Conservation (phyloP, 768 basidiomycete species). For the Crucibulum laeve region DNA sequence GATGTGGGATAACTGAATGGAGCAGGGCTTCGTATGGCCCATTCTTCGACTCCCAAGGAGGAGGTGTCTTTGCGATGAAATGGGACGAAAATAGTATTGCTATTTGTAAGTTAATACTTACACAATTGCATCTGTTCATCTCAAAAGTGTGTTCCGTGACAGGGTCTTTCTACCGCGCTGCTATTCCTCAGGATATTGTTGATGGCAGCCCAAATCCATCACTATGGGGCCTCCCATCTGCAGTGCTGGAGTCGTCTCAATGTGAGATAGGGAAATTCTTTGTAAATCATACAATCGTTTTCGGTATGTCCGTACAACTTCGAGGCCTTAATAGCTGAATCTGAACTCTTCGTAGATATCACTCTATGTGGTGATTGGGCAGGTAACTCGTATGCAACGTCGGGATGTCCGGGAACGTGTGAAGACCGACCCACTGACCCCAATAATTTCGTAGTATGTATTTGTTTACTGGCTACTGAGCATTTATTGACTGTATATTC, state of each 20-base stretch:
- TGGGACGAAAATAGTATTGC: conserved; percentile 80
- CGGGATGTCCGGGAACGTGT: conserved; percentile 74
- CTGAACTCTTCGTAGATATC: neutral
- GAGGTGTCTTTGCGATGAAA: conserved; percentile 86
- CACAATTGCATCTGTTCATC: neutral
- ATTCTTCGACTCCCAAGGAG: conserved; percentile 72
- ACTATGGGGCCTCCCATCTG: conserved; percentile 66
- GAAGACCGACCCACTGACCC: conserved; percentile 59
- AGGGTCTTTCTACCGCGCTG: conserved; percentile 84
- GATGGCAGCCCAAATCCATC: conserved; percentile 61
- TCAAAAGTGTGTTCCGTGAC: neutral
- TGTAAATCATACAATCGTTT: conserved; percentile 66
- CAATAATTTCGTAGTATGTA: conserved; percentile 62
- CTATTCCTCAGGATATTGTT: conserved; percentile 64
- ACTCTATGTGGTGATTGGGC: conserved; percentile 60
- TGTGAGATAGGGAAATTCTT: conserved; percentile 63
- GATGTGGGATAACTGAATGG: conserved; percentile 77
- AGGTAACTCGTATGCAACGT: conserved; percentile 67
- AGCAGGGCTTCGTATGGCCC: conserved; percentile 83
- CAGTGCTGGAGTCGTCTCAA: conserved; percentile 43
- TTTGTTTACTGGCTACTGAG: neutral
- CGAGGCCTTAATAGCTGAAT: too few relatives aligned
- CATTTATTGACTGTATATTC: neutral
- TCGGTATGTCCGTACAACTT: conserved; percentile 55
- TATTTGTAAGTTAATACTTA: conserved; percentile 56